Evolutionary conservation across 23 red algal genomes (phyloP), one percentile per base, ranked within the genome.

Genomic region (Agarophyton chilense): DNA sequence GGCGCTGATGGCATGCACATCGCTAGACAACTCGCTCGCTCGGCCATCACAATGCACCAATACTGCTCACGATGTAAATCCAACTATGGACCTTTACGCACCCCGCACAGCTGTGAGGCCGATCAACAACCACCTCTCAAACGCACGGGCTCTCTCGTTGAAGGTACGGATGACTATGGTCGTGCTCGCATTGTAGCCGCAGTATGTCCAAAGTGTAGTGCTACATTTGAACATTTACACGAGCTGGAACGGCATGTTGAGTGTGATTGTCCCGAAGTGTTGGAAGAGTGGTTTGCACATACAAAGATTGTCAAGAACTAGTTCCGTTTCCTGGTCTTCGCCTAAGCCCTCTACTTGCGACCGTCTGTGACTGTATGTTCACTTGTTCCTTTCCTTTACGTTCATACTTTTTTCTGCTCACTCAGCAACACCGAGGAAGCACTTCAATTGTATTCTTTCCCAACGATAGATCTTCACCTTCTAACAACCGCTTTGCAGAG

Each of bases 271-370:
- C 68, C 68, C 11, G 68, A 74, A 39, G 40, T 74, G 21, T 49
- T 74, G 38, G 68, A 74, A 5, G 68, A 74, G 47, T 74, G 68
- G 68, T 74, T 74, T 49, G 68, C 68, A 47, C 68, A 74, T 74
- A 74, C 68, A 17, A 74, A 74, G 68, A 74, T 74, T 74, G 68
- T 74, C 29, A 74, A 74, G 41, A 49, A 74, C 41, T 74, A 74
- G 68, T 18, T 24, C 19, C 10, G 21, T 74, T 10, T 18, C 19
- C 47, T 49, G 38, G 1, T 74, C 43, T 74, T 25, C 19, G 22
- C 47, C 7, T 10, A 2, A 47, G 18, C 41, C 28, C n/a, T 74
- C 29, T 39, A 74, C 5, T 35, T 22, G 40, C 68, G 19, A 45
- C 10, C 41, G n/a, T 46, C 4, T 5, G 41, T 16, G 17, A 72